Percentiles rank a stretch among this genome's conserved stretches.
phyloP scores from a whole-genome alignment of 495 filamentous ascomycete species.

The Xylaria grammica region DNA sequence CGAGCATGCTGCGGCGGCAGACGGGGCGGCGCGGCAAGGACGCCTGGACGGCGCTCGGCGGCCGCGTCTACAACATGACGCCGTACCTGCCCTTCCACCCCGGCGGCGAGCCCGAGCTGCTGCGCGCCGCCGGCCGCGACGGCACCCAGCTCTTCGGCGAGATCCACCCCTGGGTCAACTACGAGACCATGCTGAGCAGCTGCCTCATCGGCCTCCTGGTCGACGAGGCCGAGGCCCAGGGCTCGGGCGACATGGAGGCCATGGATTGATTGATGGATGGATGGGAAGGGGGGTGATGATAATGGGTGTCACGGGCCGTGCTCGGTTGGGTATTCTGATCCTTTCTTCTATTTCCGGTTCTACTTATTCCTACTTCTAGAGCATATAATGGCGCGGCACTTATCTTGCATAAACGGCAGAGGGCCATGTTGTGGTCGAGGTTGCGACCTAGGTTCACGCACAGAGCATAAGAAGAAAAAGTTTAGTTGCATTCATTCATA shows the following conservation, averaged over 20 bases:
- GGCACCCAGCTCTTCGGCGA: slow-evolving; percentile 84
- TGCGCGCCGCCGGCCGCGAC: slow-evolving; percentile 79
- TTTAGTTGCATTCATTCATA: background rate
- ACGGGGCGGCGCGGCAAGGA: slow-evolving; percentile 82
- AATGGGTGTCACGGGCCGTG: too few relatives aligned
- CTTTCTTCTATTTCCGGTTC: too few relatives aligned
- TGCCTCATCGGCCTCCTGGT: slow-evolving; percentile 89
- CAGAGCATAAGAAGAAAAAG: background rate
- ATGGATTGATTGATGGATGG: slow-evolving; percentile 64
- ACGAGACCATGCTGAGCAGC: slow-evolving; percentile 87
- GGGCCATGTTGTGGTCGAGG: too few relatives aligned
- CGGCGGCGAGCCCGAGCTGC: slow-evolving; percentile 84
- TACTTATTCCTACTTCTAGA: too few relatives aligned
- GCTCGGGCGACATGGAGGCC: slow-evolving; percentile 57
- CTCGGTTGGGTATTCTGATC: too few relatives aligned
- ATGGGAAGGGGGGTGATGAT: background rate
- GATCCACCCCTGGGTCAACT: slow-evolving; percentile 97
- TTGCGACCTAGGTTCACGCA: too few relatives aligned
- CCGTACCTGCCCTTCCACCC: slow-evolving; percentile 92
- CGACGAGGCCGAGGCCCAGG: slow-evolving; percentile 66
- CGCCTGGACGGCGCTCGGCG: slow-evolving; percentile 86
- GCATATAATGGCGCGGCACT: too few relatives aligned
- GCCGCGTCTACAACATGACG: slow-evolving; percentile 90
- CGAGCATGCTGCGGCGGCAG: slow-evolving; percentile 72
- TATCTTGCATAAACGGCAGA: too few relatives aligned